Evolutionary conservation across 495 filamentous ascomycete genomes (phyloP).

Genomic region (Neurospora africana): DNA sequence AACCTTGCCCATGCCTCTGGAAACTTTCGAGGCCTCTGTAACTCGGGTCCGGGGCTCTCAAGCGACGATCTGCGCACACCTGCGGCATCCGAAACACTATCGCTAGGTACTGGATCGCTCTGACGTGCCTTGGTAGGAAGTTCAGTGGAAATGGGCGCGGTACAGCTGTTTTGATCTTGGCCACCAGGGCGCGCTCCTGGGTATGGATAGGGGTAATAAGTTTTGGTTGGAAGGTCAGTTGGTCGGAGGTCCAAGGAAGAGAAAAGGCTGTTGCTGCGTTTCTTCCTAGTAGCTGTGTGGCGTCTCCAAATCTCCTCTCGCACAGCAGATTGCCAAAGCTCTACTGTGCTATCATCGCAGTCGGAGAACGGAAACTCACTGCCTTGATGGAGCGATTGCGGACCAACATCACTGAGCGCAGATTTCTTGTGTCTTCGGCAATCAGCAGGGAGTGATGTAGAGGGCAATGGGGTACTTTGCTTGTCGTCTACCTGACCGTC

Average conservation of each 20-base stretch:
- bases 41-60: not conserved
- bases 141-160: not conserved
- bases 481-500: conserved; percentile 5
- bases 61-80: not conserved
- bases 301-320: conserved; percentile 17
- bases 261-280: conserved; percentile 3
- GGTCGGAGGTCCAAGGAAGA: not conserved
- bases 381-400: not conserved
- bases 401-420: not conserved
- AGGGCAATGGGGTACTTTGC: not conserved
- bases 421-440: not conserved
- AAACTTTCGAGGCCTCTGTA: not conserved
- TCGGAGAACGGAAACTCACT: conserved; percentile 1
- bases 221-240: not conserved
- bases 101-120: not conserved
- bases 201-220: not conserved
- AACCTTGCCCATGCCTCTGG: conserved; percentile 28
- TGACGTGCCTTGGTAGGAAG: not conserved
- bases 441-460: not conserved
- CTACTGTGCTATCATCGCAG: conserved; percentile 9
- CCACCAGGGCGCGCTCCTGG: not conserved
- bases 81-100: not conserved
- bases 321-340: conserved; percentile 13
- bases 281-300: conserved; percentile 3
- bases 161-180: not conserved